Conservation (phyloP, 129 eudicot genomes). For the Oenanthe sinensis region DNA sequence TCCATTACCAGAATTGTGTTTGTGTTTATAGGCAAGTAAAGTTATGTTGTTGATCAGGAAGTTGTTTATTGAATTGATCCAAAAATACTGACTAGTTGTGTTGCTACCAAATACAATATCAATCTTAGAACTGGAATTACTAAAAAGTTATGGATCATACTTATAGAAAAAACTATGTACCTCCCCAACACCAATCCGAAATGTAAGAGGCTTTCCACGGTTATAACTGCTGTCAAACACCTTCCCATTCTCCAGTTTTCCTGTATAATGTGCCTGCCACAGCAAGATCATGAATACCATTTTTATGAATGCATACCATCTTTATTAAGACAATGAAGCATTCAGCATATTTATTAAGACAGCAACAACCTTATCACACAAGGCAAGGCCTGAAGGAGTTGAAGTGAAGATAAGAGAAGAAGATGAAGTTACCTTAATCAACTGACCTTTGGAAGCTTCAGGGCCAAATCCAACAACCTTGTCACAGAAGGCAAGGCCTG, state of each 20-base stretch:
- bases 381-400: no score
- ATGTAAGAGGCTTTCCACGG: constrained; percentile 86
- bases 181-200: constrained; percentile 96
- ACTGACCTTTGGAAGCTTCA: constrained; percentile 58
- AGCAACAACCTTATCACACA: no score
- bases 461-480: constrained; percentile 60
- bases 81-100: not conserved
- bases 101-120: not conserved
- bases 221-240: constrained; percentile 97
- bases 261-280: constrained; percentile 80
- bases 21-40: not conserved
- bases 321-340: not conserved
- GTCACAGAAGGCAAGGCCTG: constrained; percentile 77
- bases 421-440: constrained; percentile 48
- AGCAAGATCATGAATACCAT: not conserved
- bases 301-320: not conserved
- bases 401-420: not conserved
- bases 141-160: not conserved
- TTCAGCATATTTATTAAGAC: no score
- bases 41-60: not conserved
- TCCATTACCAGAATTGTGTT: not conserved
- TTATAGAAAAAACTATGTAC: constrained; percentile 21
- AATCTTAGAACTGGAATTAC: not conserved
- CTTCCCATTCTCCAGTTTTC: constrained; percentile 70
- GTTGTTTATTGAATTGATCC: not conserved